phyloP scores from a whole-genome alignment of 2,329 filamentous ascomycete species.

The Fusarium sp. region DNA sequence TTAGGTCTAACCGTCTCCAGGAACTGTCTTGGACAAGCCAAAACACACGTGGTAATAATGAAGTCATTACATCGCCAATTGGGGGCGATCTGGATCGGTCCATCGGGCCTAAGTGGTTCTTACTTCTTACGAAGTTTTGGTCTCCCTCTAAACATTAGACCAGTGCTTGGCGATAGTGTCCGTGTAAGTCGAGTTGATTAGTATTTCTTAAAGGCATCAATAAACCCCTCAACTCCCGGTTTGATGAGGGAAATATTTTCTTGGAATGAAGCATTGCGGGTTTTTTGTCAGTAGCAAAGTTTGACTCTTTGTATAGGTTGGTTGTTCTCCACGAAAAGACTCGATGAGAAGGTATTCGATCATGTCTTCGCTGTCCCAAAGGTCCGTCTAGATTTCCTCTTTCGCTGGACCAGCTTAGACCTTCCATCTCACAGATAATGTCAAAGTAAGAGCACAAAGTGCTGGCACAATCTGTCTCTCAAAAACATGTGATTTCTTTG shows the following conservation, averaged over 20 bases:
- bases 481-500: not conserved
- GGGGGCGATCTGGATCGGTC: slow-evolving; percentile 9
- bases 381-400: not conserved
- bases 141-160: not conserved
- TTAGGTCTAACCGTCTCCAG: slow-evolving; percentile 2
- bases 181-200: slow-evolving; percentile 13
- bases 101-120: not conserved
- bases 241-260: slow-evolving; percentile 5
- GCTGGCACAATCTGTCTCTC: not conserved
- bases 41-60: slow-evolving; percentile 27
- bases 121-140: not conserved
- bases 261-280: not conserved
- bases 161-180: slow-evolving; percentile 1
- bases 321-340: rapidly evolving
- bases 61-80: slow-evolving; percentile 17
- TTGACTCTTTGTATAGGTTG: not conserved
- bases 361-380: not conserved
- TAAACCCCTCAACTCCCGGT: slow-evolving; percentile 21
- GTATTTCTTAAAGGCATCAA: not conserved
- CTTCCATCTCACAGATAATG: not conserved
- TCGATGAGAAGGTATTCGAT: not conserved
- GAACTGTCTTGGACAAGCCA: slow-evolving; percentile 3
- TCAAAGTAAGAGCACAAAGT: not conserved
- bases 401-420: not conserved
- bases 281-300: not conserved